A percentile compares a stretch with the other conserved stretches of the same genome.
Conservation (phyloP, 805 yeast species). For the Zygoascus ofunaensis region DNA sequence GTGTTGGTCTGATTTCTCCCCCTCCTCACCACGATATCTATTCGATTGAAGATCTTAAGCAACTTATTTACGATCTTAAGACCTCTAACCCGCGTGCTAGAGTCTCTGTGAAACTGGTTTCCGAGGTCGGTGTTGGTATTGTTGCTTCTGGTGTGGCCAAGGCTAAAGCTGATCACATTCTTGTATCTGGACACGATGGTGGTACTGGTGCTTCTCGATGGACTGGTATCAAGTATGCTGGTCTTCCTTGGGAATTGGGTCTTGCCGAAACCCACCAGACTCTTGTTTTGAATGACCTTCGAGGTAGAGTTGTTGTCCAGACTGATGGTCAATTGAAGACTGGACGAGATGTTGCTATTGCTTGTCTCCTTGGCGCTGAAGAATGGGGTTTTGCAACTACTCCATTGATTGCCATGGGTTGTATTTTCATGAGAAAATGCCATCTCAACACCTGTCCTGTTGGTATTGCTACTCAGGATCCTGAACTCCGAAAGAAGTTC, state of each 20-base stretch:
- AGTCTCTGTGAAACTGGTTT: conserved; percentile 90
- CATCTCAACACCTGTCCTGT: conserved; percentile 94
- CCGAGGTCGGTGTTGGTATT: conserved; percentile 98
- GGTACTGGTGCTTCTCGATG: conserved; percentile 99
- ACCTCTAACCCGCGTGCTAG: conserved; percentile 96
- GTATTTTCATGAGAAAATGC: conserved; percentile 93
- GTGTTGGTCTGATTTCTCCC: conserved; percentile 94
- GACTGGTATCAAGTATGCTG: conserved; percentile 95
- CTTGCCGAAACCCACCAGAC: conserved; percentile 98
- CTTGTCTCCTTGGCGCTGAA: conserved; percentile 94
- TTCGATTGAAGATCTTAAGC: conserved; percentile 96
- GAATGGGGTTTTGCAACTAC: conserved; percentile 98
- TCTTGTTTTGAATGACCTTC: conserved; percentile 83
- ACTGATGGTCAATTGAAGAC: conserved; percentile 98
- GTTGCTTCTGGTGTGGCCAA: conserved; percentile 99
- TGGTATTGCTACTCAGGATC: conserved; percentile 98
- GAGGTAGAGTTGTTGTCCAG: conserved; percentile 92
- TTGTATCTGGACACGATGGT: conserved; percentile 97
- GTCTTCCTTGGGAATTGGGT: conserved; percentile 98
- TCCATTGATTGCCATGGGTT: conserved; percentile 94
- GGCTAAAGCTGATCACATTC: conserved; percentile 94
- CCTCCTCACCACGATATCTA: conserved; percentile 99
- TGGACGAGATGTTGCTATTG: conserved; percentile 94
- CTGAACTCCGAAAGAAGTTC: conserved; percentile 82
- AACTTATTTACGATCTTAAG: conserved; percentile 89